Evolutionary conservation across 805 yeast species (phyloP).

Genomic region (Isabelozyma rhagii): DNA sequence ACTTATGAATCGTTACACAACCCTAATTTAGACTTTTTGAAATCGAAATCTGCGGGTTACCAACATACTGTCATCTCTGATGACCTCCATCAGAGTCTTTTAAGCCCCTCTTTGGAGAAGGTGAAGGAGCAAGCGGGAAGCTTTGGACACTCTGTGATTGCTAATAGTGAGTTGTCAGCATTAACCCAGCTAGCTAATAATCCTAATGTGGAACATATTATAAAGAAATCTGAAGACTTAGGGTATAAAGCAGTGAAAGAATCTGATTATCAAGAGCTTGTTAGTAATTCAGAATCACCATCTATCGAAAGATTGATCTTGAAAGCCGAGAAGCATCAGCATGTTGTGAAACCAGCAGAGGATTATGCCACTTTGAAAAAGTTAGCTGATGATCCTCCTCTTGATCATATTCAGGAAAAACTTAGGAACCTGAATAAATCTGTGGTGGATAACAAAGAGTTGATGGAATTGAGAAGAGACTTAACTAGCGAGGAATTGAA

Average conservation of each 20-base stretch:
- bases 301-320: conserved; percentile 6
- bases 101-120: conserved; percentile 23
- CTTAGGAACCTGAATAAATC: not conserved
- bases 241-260: conserved; percentile 8
- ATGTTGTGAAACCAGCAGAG: conserved; percentile 3
- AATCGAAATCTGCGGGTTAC: conserved; percentile 14
- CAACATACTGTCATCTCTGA: conserved; percentile 10
- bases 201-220: conserved; percentile 18
- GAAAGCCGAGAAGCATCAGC: conserved; percentile 4
- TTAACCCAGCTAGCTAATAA: conserved; percentile 8
- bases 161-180: not conserved
- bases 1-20: not conserved
- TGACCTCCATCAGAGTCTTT: conserved; percentile 6
- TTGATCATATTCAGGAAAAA: conserved; percentile 16
- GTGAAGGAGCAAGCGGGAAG: conserved; percentile 28
- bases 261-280: conserved; percentile 2
- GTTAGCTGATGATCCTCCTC: conserved; percentile 22
- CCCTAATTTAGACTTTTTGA: conserved; percentile 29
- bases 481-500: not conserved
- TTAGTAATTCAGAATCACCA: conserved; percentile 7
- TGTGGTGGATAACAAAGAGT: not conserved
- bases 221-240: conserved; percentile 5
- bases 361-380: conserved; percentile 1
- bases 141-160: conserved; percentile 11
- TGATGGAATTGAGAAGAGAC: not conserved